Base-by-base conservation (phyloP, 1,139 yeast genomes). In the Eremothecium sinecaudum region DNA sequence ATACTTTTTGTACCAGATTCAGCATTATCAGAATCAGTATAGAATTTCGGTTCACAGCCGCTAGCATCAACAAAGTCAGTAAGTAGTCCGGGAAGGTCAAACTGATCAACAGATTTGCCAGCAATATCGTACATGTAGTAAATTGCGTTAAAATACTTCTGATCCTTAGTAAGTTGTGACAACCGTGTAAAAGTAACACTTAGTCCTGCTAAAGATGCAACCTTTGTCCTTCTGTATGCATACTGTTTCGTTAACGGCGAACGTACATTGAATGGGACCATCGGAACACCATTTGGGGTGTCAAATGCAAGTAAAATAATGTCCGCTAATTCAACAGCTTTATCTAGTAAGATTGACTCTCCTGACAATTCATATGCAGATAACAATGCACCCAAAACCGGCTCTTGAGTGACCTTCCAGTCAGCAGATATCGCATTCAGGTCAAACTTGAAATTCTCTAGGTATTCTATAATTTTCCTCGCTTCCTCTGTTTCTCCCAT, bases 341-440 rank as follows among this genome's bases (percentile, higher is more conserved):
- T 67, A 30, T 63, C 68, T 33, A 80, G 61, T 33, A 76, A 66
- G 5, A 70, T 44, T 39, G 70, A 69, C 27, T 73, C 78, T 1
- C 65, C 52, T 0, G 82, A 69, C 25, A 81, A 58, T 38, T 80
- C 87, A 53, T 71, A 78, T 0, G 82, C 83, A 2, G 84, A 68
- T 22, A 81, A 51, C 28, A 81, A 63, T 0, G 92, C 90, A 8
- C 90, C 92, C 33, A 81, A 60, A 60, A 75, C 73, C 38, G 87
- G 63, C 39, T 78, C 76, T 18, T 78, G 72, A 22, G 83, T 73
- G 11, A 21, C 30, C n/a, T 27, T 27, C 30, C 30, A 31, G 33
- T 67, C 46, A 15, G 56, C 55, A 1, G 67, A 53, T 24, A 55
- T 48, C 8, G 67, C 14, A 9, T 17, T 21, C 19, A 18, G 13